Evolutionary conservation across 2,329 filamentous ascomycete genomes (phyloP), one percentile per base, ranked within the genome.

Genomic region (Calycina marina): DNA sequence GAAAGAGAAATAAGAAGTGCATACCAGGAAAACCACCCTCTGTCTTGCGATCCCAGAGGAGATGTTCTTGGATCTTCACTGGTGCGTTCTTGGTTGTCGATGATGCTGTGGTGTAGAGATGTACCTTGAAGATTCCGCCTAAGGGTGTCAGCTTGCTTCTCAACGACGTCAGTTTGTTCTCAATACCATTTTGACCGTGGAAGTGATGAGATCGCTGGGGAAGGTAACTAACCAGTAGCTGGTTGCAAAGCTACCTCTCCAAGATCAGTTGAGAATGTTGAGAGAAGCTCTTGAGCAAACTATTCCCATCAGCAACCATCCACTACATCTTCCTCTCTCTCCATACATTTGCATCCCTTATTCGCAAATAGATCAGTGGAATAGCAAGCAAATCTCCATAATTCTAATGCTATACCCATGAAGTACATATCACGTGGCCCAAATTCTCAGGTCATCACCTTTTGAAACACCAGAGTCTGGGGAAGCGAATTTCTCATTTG

Each of bases 241-340:
- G 90, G 90, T 42, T 92, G 72, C 5, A 98, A 68, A 11, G 88
- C 75, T 6, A 96, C 77, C 56, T 96, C 88, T 39, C 85, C 86
- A 2, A 96, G 69, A 27, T 72, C 65, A 2, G 75, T 82, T 34
- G 72, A 72, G 60, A 98, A 98, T 1, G 88, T 98, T 2, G 84
- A 93, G 22, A 98, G 73, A 27, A 98, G 74, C 57, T 96, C 90
- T 65, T 96, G 90, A 30, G 78, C 88, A 55, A 80, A 94, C 82
- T 28, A 15, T 10, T 12, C 4, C 14, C n/a, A n/a, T n/a, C n/a
- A n/a, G n/a, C n/a, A n/a, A n/a, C n/a, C n/a, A n/a, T n/a, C n/a
- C n/a, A n/a, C n/a, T n/a, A n/a, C n/a, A n/a, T n/a, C n/a, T n/a
- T n/a, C n/a, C n/a, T n/a, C n/a, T n/a, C n/a, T n/a, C n/a, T n/a